Conservation (phyloP, 176 grass and related monocot genomes). For the Rhipidocladum racemiflorum region DNA sequence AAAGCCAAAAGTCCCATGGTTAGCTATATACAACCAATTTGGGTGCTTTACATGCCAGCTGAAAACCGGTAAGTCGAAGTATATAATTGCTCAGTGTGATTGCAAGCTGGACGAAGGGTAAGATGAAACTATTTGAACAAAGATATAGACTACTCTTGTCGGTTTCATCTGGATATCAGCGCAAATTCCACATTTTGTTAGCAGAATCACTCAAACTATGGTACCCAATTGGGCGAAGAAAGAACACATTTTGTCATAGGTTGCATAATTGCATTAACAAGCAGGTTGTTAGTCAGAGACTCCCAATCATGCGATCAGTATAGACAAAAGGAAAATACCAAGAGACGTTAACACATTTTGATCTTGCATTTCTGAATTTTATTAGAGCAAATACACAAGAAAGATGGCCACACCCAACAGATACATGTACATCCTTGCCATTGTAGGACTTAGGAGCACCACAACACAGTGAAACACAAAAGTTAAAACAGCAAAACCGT, state of each 20-base stretch:
- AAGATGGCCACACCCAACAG: not conserved
- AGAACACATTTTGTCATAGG: not conserved
- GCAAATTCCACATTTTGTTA: not conserved
- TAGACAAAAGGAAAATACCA: slow-evolving; percentile 7
- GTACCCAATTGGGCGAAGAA: not conserved
- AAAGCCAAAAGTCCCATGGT: slow-evolving; percentile 7
- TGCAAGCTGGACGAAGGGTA: not conserved
- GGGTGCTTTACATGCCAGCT: not conserved
- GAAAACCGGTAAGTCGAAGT: not conserved
- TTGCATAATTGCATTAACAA: not conserved
- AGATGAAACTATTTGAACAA: not conserved
- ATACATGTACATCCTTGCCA: slow-evolving; percentile 35
- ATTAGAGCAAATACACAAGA: not conserved
- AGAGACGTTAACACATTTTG: not conserved
- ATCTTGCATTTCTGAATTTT: not conserved
- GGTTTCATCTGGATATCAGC: not conserved
- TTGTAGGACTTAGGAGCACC: slow-evolving; percentile 35
- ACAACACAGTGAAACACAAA: not conserved
- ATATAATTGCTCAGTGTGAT: not conserved
- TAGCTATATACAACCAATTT: not conserved
- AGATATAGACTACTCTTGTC: not conserved
- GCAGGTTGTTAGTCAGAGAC: not conserved
- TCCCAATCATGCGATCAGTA: not conserved
- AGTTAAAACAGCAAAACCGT: not conserved
- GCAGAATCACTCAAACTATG: not conserved